These are phyloP conservation scores for Beta corolliflora DNA, from an alignment of 179 eudicot genomes.

Conservation along the genomic window DNA sequence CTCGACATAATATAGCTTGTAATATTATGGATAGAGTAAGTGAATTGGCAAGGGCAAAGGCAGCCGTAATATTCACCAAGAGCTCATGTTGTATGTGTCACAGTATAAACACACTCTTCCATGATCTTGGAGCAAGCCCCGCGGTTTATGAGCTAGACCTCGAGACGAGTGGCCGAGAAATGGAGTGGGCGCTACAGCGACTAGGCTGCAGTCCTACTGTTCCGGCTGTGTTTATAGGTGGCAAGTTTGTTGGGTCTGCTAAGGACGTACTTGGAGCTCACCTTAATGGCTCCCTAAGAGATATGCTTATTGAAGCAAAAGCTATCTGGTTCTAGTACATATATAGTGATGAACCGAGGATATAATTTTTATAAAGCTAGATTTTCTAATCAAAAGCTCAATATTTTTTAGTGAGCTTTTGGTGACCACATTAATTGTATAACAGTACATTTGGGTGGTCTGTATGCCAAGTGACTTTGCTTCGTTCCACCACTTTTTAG, in stretches of 20 bases:
- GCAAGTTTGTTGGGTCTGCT: constrained; percentile 48
- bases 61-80: constrained; percentile 70
- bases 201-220: constrained; percentile 54
- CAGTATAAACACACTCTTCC: constrained; percentile 52
- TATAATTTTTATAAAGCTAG: neutral
- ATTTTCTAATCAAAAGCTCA: constrained; percentile 30
- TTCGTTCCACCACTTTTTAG: too few species aligned
- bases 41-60: constrained; percentile 51
- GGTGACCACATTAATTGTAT: constrained; percentile 12
- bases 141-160: constrained; percentile 61
- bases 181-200: constrained; percentile 55
- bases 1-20: neutral
- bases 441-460: neutral
- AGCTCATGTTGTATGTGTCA: constrained; percentile 73
- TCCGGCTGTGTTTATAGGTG: constrained; percentile 60
- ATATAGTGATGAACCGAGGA: too few species aligned
- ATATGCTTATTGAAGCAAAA: constrained; percentile 47
- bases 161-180: constrained; percentile 53
- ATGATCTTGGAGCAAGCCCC: constrained; percentile 66
- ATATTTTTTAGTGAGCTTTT: constrained; percentile 35
- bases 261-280: constrained; percentile 50
- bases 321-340: constrained; percentile 54
- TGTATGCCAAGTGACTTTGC: neutral
- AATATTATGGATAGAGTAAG: constrained; percentile 45
- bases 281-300: constrained; percentile 49